Conservation (phyloP, 768 basidiomycete species). For the Rossbeevera mucosa region DNA sequence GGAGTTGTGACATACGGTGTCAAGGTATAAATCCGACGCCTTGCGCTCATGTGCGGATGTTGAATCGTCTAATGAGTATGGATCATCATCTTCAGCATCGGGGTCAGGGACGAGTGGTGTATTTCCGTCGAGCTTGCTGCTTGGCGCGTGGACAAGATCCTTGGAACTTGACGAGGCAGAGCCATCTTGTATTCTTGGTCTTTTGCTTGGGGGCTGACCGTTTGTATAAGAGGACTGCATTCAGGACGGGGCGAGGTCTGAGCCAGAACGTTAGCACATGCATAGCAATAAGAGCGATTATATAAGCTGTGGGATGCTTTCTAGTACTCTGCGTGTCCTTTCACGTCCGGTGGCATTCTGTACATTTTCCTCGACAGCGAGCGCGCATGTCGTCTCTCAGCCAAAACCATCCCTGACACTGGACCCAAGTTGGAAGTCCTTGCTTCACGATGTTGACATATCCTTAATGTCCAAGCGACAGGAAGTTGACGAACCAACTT, state of each 20-base stretch:
- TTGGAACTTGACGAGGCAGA: constrained; percentile 4
- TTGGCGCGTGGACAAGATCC: constrained; percentile 28
- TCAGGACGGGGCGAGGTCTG: constrained; percentile 7
- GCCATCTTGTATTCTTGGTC: constrained; percentile 22
- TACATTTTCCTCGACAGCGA: constrained; percentile 32
- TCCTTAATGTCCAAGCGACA: constrained; percentile 43
- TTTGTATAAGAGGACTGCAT: constrained; percentile 5
- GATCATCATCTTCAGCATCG: constrained; percentile 26
- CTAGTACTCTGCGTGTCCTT: constrained; percentile 24
- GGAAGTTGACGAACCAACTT: constrained; percentile 20
- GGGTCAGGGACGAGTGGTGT: constrained; percentile 14
- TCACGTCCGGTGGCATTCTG: constrained; percentile 19
- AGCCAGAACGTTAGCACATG: background rate
- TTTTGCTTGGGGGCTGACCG: constrained; percentile 29
- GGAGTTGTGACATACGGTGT: constrained; percentile 62
- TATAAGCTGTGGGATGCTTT: constrained; percentile 25
- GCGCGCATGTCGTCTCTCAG: constrained; percentile 28
- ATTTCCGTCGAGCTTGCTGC: constrained; percentile 29
- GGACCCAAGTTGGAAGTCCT: constrained; percentile 58
- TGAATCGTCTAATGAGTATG: constrained; percentile 25
- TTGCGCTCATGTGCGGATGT: constrained; percentile 25
- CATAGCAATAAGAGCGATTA: constrained; percentile 7
- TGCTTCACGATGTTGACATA: constrained; percentile 66
- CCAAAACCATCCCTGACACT: constrained; percentile 60
- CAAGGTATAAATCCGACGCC: constrained; percentile 88